A percentile compares a stretch with the other conserved stretches of the same genome.
phyloP scores from a whole-genome alignment of 2,329 filamentous ascomycete genomes.

The Beauveria asiatica region DNA sequence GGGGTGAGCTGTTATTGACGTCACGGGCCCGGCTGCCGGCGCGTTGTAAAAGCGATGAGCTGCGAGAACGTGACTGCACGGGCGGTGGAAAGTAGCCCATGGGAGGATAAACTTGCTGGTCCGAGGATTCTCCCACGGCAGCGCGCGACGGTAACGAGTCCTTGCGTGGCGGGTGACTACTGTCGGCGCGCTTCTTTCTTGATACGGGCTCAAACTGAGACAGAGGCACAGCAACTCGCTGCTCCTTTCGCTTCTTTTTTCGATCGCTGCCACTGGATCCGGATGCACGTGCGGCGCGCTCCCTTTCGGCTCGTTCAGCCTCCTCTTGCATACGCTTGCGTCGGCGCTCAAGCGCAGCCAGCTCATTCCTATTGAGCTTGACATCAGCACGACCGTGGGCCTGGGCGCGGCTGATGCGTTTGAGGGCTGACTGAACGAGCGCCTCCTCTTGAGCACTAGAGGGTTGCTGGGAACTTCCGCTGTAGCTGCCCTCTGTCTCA shows the following conservation, averaged over 20 bases:
- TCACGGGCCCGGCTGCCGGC: constrained; percentile 25
- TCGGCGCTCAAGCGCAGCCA: constrained; percentile 68
- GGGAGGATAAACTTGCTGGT: constrained; percentile 30
- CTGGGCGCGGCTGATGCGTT: constrained; percentile 71
- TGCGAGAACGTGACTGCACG: constrained; percentile 32
- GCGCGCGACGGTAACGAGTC: constrained; percentile 31
- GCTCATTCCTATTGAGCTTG: constrained; percentile 68
- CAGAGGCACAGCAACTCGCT: constrained; percentile 45
- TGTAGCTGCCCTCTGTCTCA: constrained; percentile 40
- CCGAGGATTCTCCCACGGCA: constrained; percentile 20
- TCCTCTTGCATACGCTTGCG: constrained; percentile 49
- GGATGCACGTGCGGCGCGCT: constrained; percentile 9
- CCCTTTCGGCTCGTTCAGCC: constrained; percentile 19
- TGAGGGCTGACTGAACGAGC: constrained; percentile 68
- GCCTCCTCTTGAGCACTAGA: constrained; percentile 62
- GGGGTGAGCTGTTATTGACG: constrained; percentile 27
- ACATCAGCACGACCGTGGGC: constrained; percentile 70
- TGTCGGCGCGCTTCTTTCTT: constrained; percentile 24
- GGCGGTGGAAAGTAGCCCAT: constrained; percentile 46
- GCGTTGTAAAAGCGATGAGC: constrained; percentile 31
- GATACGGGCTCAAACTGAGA: constrained; percentile 39
- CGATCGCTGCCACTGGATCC: constrained; percentile 23
- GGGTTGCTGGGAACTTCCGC: constrained; percentile 44
- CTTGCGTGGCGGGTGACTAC: constrained; percentile 19
- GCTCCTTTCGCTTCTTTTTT: constrained; percentile 34